Evolutionary conservation across 257 asterid genomes (phyloP), one percentile per base, ranked within the genome.

Genomic region (Schizonepeta tenuifolia): DNA sequence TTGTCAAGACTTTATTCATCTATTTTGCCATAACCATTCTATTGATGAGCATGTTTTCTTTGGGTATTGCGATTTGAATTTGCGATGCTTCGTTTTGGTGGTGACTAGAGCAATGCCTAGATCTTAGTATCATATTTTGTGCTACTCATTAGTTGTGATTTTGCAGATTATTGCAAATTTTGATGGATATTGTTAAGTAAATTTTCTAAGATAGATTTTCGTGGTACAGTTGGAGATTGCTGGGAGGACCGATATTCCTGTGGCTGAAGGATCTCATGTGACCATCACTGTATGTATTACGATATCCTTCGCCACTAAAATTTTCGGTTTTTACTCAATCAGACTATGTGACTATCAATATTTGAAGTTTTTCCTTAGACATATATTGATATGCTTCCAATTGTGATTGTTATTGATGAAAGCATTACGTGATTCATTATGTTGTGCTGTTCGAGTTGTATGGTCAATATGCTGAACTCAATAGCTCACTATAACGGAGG

Each of bases 201-300:
- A 10, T 60, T 78, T 77, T 44, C 51, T 49, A 9, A 65, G 11
- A 65, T 44, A 11, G 43, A 14, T 44, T 50, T 78, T 58, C 36
- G 17, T 77, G 33, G 57, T 80, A 62, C 93, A 94, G 97, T 74
- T 94, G 87, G 99, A 94, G 81, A 73, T 91, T 67, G 97, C 97
- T 13, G 97, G 90, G 75, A 83, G 97, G 85, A 85, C 96, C 6
- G 97, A 91, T 72, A 89, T 94, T 70, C 99, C 97, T 6, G 99
- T 91, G 69, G 97, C 99, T 61, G 97, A 94, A 86, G 99, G 99
- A 83, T 91, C 97, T 78, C 99, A 91, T 76, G 93, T 89, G 69
- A 94, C 99, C 43, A 82, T 91, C 70, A 89, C 93, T 66, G 97
- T 94, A 89, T 69, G 97, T 84, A 22, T 58, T 41, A 20, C 60